These are phyloP conservation scores for Candida orba DNA, from an alignment of 805 yeast genomes.

Conservation along the genomic window DNA sequence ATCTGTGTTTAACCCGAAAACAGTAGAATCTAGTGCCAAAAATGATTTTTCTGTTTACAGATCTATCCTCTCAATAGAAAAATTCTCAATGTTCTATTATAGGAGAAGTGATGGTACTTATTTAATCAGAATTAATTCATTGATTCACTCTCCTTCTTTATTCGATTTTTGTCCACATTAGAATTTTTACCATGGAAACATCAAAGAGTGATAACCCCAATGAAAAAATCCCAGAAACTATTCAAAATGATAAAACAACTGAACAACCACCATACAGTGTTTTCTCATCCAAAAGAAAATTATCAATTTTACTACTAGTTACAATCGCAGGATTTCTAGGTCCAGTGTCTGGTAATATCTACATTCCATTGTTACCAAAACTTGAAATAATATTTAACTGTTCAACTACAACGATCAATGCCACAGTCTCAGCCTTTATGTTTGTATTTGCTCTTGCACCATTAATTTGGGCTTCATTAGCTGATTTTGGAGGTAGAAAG, in stretches of 20 bases:
- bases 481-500: constrained; percentile 57
- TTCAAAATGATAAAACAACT: background rate
- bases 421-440: constrained; percentile 54
- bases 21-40: too few relatives aligned
- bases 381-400: constrained; percentile 34
- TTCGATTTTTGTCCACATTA: too few relatives aligned
- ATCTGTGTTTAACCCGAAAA: too few relatives aligned
- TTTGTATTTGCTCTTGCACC: constrained; percentile 49
- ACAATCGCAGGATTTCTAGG: constrained; percentile 48
- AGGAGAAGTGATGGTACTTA: too few relatives aligned
- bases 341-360: constrained; percentile 50
- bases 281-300: constrained; percentile 29
- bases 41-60: too few relatives aligned
- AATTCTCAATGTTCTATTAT: too few relatives aligned
- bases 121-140: too few relatives aligned
- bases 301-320: constrained; percentile 29
- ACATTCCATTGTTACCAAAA: constrained; percentile 46
- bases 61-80: too few relatives aligned
- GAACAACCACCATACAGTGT: constrained; percentile 22
- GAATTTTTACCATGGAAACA: too few relatives aligned
- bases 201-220: background rate
- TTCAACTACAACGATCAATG: constrained; percentile 39
- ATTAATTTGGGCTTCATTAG: constrained; percentile 46
- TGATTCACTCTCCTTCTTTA: too few relatives aligned
- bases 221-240: background rate